Evolutionary conservation across 1,139 yeast species (phyloP).

Genomic region (Magnusiomyces sp.): DNA sequence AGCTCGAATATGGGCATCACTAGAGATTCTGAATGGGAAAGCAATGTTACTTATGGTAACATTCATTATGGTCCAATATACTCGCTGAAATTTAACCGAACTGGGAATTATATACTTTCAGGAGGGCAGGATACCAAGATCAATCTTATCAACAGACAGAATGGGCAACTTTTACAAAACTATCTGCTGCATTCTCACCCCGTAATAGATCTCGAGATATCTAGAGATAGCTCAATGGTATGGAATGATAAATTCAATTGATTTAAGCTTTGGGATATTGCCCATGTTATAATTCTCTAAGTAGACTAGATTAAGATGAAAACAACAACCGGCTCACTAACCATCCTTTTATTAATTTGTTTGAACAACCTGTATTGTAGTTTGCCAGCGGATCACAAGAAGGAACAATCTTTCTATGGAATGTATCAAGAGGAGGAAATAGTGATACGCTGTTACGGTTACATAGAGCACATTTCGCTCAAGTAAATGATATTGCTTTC

Average conservation of each 20-base stretch:
- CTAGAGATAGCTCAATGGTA: slow-evolving; percentile 25
- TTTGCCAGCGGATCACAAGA: slow-evolving; percentile 35
- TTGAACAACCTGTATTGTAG: slow-evolving; percentile 1
- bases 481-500: slow-evolving; percentile 28
- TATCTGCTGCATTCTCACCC: slow-evolving; percentile 29
- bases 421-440: slow-evolving; percentile 21
- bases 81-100: slow-evolving; percentile 25
- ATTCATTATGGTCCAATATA: slow-evolving; percentile 26
- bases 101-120: slow-evolving; percentile 28
- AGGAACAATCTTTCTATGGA: slow-evolving; percentile 31
- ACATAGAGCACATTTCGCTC: slow-evolving; percentile 27
- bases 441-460: slow-evolving; percentile 25
- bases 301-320: background rate
- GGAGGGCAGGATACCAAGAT: slow-evolving; percentile 29
- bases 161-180: slow-evolving; percentile 21
- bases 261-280: background rate
- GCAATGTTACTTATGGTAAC: too few species aligned
- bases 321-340: too few species aligned
- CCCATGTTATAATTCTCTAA: background rate
- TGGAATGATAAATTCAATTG: background rate
- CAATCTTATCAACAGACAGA: slow-evolving; percentile 27
- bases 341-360: too few species aligned
- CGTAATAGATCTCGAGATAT: slow-evolving; percentile 28
- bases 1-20: too few species aligned
- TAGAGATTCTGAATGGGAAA: too few species aligned